Evolutionary conservation across 176 grass and related monocot genomes (phyloP), one percentile per base, ranked within the genome.

Genomic region (Tillandsia leiboldiana): DNA sequence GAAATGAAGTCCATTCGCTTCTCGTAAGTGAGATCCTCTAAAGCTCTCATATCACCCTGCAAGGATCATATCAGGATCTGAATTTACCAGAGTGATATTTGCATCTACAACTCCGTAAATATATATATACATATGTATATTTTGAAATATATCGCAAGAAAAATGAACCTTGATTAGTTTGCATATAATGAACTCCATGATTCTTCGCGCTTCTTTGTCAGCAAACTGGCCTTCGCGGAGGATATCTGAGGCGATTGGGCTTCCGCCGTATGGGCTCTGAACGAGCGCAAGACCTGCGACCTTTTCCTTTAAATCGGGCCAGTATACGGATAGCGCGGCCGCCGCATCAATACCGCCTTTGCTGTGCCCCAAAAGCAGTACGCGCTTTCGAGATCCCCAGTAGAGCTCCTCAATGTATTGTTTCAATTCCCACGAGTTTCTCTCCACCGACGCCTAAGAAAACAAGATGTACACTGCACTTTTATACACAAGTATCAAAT

Each of bases 281-380:
- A 96, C 86, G 48, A 96, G 70, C 23, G 83, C 86, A 64, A 96
- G 70, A 2, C 92, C 88, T 0, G 88, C 88, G 17, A 91, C 92
- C 83, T 91, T 96, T 23, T 87, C 76, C 70, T 79, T 96, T 17
- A 91, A 86, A 11, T 91, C 86, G 6, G 78, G 74, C 91, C 92
- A 96, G 72, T 96, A 91, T 61, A 91, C 66, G 0, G 92, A 91
- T 72, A 96, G 67, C 11, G 85, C 80, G 1, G 92, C 92, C 51
- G 92, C 88, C 8, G 85, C 87, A 84, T 96, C 92, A 33, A 91
- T 84, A 70, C 92, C 92, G 7, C 88, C 92, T 73, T 96, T 96
- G 72, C 92, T 96, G 77, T 96, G 92, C 8, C 88, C 88, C 26
- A 96, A 80, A 62, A 96, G 85, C 77, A 96, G 76, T 67, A 91